Percentiles rank a stretch among this genome's conserved stretches.
phyloP scores from a whole-genome alignment of 83 land plant genomes.

The Thuja plicata region DNA sequence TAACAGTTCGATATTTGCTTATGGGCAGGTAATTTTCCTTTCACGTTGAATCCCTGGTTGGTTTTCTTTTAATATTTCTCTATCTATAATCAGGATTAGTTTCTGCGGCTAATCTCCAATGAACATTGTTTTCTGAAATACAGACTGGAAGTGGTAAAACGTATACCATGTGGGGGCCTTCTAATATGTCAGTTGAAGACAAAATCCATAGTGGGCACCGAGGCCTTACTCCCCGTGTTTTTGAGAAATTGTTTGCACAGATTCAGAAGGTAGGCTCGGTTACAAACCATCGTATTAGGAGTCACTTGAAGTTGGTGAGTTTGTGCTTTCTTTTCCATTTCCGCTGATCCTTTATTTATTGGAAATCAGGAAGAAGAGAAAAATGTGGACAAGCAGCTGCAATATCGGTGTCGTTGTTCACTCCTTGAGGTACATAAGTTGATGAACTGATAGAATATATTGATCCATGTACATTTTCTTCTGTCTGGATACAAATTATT shows the following conservation, averaged over 20 bases:
- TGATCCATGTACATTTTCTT: background rate
- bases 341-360: background rate
- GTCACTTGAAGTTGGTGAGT: background rate
- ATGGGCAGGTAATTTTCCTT: constrained; percentile 74
- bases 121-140: background rate
- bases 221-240: constrained; percentile 90
- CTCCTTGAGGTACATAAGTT: constrained; percentile 68
- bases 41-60: background rate
- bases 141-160: constrained; percentile 99
- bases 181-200: constrained; percentile 53
- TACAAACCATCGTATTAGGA: background rate
- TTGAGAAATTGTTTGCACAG: constrained; percentile 76
- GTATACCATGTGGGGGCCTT: constrained; percentile 93
- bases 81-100: background rate
- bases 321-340: background rate
- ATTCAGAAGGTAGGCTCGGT: constrained; percentile 57
- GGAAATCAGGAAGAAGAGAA: constrained; percentile 70
- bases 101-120: background rate
- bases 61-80: constrained; percentile 5
- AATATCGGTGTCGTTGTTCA: constrained; percentile 87
- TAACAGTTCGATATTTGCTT: constrained; percentile 96
- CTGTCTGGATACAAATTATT: background rate
- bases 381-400: constrained; percentile 74
- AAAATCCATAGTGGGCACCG: constrained; percentile 41
- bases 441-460: background rate